A percentile compares a stretch with the other conserved stretches of the same genome.
Conservation (phyloP, 371 early-diverging fungal species). For the Apophysomyces trapeziformis region DNA sequence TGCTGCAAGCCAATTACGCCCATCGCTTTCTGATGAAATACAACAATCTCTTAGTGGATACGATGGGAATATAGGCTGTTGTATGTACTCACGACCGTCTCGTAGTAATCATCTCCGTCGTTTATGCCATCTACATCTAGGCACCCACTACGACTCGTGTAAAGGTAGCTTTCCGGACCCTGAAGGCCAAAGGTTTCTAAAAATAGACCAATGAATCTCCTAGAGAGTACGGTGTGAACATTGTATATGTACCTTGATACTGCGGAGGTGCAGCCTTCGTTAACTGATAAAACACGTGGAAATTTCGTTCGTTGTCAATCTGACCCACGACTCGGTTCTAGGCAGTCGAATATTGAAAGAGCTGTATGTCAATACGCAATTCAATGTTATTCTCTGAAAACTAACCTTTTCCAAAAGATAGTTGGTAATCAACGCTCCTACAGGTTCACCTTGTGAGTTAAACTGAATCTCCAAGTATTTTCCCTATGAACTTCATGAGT, state of each 20-base stretch:
- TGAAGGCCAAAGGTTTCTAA: conserved; percentile 77
- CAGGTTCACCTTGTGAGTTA: conserved; percentile 88
- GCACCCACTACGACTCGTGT: conserved; percentile 77
- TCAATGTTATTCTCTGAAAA: neutral
- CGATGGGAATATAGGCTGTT: neutral
- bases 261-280: conserved; percentile 78
- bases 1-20: conserved; percentile 74
- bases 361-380: no score
- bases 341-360: no score
- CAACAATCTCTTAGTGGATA: neutral
- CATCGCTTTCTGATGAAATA: conserved; percentile 71
- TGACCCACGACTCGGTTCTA: conserved; percentile 95
- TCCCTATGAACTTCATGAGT: conserved; percentile 59
- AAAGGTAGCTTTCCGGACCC: conserved; percentile 82
- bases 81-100: conserved; percentile 61
- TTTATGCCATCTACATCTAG: conserved; percentile 83
- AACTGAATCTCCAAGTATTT: conserved; percentile 99
- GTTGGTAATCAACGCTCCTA: conserved; percentile 98
- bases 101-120: conserved; percentile 74
- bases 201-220: neutral
- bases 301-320: conserved; percentile 94
- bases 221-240: conserved; percentile 11
- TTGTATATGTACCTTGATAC: conserved; percentile 59
- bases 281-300: conserved; percentile 97
- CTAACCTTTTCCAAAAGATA: conserved; percentile 97